Percentiles rank a stretch among this genome's conserved stretches.
Evolutionary conservation across 306 rosid species (phyloP).

Genomic region (Dryas octopetala): DNA sequence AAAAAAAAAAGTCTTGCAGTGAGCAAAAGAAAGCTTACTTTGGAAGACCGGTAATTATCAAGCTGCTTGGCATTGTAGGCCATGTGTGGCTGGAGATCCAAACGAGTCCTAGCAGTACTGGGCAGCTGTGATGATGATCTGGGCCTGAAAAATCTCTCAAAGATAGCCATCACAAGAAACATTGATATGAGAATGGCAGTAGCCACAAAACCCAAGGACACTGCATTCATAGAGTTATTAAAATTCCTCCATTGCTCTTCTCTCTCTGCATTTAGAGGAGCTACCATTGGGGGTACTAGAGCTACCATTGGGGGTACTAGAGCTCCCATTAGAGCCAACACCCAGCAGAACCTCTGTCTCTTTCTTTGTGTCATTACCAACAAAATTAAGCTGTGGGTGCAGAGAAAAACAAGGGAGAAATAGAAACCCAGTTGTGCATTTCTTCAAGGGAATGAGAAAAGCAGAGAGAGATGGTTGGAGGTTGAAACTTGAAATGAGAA

Average conservation of each 20-base stretch:
- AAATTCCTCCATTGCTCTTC: conserved; percentile 53
- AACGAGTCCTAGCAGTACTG: conserved; percentile 21
- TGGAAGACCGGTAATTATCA: conserved; percentile 40
- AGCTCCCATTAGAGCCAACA: conserved; percentile 23
- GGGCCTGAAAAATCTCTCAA: conserved; percentile 63
- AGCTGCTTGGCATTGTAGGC: conserved; percentile 38
- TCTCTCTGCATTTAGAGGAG: conserved; percentile 44
- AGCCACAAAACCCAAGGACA: conserved; percentile 71
- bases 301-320: conserved; percentile 25
- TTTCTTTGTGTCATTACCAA: neutral
- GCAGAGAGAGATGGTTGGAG: conserved; percentile 19
- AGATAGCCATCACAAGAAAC: conserved; percentile 74
- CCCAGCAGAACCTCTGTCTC: neutral
- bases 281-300: conserved; percentile 28
- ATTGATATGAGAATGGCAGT: conserved; percentile 73
- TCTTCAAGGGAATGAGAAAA: neutral
- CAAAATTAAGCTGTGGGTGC: neutral
- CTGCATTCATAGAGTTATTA: conserved; percentile 57
- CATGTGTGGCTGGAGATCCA: conserved; percentile 48
- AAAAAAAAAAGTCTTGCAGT: neutral
- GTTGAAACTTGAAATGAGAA: neutral
- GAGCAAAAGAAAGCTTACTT: conserved; percentile 34
- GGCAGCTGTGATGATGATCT: conserved; percentile 31
- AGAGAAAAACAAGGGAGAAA: neutral
- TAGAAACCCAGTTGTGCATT: conserved; percentile 13